Evolutionary conservation across 352 stramenopile genomes (phyloP).

Genomic region (Pythium coloratum): DNA sequence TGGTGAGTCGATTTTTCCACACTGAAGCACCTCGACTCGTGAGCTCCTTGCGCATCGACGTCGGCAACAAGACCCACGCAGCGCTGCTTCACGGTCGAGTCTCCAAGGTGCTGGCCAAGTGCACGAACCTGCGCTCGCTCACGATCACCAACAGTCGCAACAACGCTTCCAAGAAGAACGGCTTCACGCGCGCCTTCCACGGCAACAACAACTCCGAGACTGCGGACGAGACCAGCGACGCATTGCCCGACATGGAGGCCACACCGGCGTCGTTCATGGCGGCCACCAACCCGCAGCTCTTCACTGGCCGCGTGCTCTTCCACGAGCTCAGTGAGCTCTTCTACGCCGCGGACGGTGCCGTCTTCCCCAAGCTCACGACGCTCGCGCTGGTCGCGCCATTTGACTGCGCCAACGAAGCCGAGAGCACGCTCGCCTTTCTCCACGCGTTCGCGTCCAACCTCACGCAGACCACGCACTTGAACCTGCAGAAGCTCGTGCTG

Average conservation of each 20-base stretch:
- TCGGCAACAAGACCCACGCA: constrained; percentile 4
- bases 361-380: constrained; percentile 40
- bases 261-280: constrained; percentile 13
- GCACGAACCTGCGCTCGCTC: constrained; percentile 43
- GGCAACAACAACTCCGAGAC: neutral
- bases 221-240: neutral
- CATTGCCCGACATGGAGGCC: neutral
- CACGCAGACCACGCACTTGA: neutral
- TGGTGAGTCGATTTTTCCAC: constrained; percentile 55
- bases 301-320: constrained; percentile 43
- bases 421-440: constrained; percentile 41
- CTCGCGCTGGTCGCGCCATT: constrained; percentile 57
- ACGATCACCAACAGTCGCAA: constrained; percentile 54
- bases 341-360: constrained; percentile 14
- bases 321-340: constrained; percentile 34
- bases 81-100: constrained; percentile 22
- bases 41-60: constrained; percentile 45
- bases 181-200: constrained; percentile 29
- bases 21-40: constrained; percentile 49
- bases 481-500: constrained; percentile 45
- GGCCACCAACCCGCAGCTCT: constrained; percentile 26
- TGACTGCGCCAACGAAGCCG: constrained; percentile 60
- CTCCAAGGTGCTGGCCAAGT: constrained; percentile 34
- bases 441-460: constrained; percentile 29
- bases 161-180: constrained; percentile 33